Percentiles rank a stretch among this genome's conserved stretches.
Conservation (phyloP, 331 rosid species). For the Rhamnella rubrinervis region DNA sequence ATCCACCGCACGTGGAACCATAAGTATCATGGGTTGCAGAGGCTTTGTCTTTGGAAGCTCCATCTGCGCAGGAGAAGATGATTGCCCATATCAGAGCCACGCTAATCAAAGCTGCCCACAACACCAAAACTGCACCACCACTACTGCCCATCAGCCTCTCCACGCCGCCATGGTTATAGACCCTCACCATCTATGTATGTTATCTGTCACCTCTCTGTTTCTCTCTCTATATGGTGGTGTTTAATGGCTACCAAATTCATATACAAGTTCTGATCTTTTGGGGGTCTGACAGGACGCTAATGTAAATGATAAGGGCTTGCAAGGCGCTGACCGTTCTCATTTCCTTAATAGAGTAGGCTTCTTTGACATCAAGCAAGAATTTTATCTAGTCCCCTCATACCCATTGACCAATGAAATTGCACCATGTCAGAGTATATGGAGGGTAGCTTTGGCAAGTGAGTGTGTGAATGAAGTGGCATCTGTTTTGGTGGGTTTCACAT, state of each 20-base stretch:
- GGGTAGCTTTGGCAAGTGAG: background rate
- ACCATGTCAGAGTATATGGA: background rate
- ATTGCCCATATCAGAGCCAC: constrained; percentile 41
- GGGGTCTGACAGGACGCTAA: background rate
- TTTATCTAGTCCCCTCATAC: too few species aligned
- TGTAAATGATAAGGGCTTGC: background rate
- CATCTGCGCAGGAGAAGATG: constrained; percentile 67
- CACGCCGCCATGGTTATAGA: constrained; percentile 17
- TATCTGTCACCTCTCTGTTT: too few species aligned
- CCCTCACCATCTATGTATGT: background rate
- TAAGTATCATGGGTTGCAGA: constrained; percentile 28
- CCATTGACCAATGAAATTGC: background rate
- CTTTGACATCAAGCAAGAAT: constrained; percentile 6
- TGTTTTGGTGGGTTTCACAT: background rate
- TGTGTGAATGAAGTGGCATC: constrained; percentile 1
- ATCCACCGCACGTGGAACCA: constrained; percentile 35
- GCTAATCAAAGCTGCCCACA: constrained; percentile 43
- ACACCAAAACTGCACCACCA: constrained; percentile 22
- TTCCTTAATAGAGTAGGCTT: background rate
- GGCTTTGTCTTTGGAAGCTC: constrained; percentile 43
- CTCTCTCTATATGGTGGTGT: too few species aligned
- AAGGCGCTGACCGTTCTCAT: background rate
- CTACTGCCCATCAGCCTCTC: constrained; percentile 27
- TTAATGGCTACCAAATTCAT: too few species aligned
- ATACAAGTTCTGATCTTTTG: too few species aligned